Evolutionary conservation across 2,329 filamentous ascomycete species (phyloP), one percentile per base, ranked within the genome.

Genomic region (Pseudocercospora vitis): DNA sequence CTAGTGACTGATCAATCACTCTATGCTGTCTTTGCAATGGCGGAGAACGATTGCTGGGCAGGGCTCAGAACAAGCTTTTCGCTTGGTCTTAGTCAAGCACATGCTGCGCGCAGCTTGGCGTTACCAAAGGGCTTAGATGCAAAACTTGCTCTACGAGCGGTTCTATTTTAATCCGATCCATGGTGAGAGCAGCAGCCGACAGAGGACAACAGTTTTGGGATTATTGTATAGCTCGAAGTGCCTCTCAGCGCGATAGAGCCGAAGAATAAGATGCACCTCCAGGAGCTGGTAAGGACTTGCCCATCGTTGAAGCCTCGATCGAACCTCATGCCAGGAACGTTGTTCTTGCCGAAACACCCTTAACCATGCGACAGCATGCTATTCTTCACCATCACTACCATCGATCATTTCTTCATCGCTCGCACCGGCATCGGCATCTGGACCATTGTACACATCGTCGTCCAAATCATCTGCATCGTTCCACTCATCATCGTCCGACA

Each of bases 401-500:
- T 55, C 49, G 14, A 49, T 52, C 57, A 61, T 59, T 31, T 59
- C 55, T 21, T 61, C 57, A 14, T 59, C 58, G 26, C 57, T 57
- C 8, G 48, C 52, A 21, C 53, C 55, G 9, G 26, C 42, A 29
- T 55, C 42, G 2, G 50, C 46, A 4, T 51, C 59, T 21, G 48
- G 48, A 12, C 53, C 55, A 3, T 52, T 57, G 21, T 62, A 60
- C 21, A 62, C 57, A 39, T 65, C 59, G 7, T 62, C 58, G 32
- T 61, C 56, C 35, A 59, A 50, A 16, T 69, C 68, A 11, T 68
- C 68, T 49, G 76, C 72, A 33, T 76, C 73, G 39, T 70, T 74
- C 52, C 78, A 78, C 56, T 80, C 79, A 59, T 80, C 76, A 68
- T 80, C 78, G 33, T 78, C 77, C 49, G 78, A 77, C 31, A 63